A percentile compares a stretch with the other conserved stretches of the same genome.
Conservation (phyloP, 1,284 basidiomycete genomes). For the Rhizoctonia solani region DNA sequence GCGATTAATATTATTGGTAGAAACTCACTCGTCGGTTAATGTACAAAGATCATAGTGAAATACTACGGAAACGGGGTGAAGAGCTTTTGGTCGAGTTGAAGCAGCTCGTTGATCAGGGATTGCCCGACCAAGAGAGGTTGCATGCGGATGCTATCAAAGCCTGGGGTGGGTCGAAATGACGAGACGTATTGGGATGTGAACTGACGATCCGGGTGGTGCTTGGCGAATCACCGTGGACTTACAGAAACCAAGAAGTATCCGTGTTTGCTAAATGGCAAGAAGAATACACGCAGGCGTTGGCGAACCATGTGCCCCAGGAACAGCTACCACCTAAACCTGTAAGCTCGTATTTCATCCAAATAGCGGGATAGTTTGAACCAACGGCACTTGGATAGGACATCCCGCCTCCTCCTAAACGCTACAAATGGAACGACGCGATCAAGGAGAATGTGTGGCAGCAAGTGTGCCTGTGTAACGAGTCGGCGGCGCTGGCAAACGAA, state of each 20-base stretch:
- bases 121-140: conserved; percentile 76
- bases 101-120: conserved; percentile 62
- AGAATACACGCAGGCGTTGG: conserved; percentile 18
- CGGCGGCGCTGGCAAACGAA: conserved; percentile 78
- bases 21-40: conserved; percentile 83
- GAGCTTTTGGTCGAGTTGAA: conserved; percentile 63
- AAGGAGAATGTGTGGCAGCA: conserved; percentile 76
- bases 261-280: conserved; percentile 27
- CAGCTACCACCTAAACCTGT: conserved; percentile 21
- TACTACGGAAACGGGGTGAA: conserved; percentile 66
- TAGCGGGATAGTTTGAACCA: no score
- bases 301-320: conserved; percentile 13
- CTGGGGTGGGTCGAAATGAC: conserved; percentile 61
- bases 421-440: conserved; percentile 74
- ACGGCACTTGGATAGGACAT: conserved; percentile 4
- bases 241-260: conserved; percentile 17
- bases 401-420: conserved; percentile 61
- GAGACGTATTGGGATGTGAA: no score
- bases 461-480: conserved; percentile 77
- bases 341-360: background rate
- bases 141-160: conserved; percentile 57
- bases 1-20: conserved; percentile 47
- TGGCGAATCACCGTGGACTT: no score
- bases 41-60: conserved; percentile 65
- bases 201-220: no score